These are phyloP conservation scores for Arthrobotrys pseudoclavata DNA, from an alignment of 2,329 filamentous ascomycete species.

Conservation along the genomic window DNA sequence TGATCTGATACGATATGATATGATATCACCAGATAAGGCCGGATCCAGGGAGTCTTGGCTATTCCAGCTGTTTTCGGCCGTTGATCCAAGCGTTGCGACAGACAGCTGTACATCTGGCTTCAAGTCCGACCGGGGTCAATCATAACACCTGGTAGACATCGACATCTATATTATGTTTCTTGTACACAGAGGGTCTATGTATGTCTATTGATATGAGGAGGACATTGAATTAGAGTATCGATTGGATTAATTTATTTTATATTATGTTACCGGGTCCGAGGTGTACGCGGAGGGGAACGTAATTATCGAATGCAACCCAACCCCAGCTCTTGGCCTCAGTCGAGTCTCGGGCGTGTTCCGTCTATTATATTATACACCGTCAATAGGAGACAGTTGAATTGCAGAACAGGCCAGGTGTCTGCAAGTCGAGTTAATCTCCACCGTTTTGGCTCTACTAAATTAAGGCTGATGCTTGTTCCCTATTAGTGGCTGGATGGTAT, in stretches of 20 bases:
- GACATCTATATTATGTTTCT: not conserved
- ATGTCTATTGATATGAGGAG: too few species aligned
- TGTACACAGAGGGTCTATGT: too few species aligned
- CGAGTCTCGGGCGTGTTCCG: too few species aligned
- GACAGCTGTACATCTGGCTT: constrained; percentile 1
- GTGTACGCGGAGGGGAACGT: not conserved
- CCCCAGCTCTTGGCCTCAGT: not conserved
- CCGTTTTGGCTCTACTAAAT: constrained; percentile 26
- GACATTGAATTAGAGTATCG: too few species aligned
- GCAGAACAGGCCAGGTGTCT: constrained; percentile 32
- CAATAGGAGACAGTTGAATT: constrained; percentile 4
- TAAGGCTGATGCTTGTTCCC: constrained; percentile 43
- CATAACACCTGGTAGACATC: not conserved
- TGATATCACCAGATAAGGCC: not conserved
- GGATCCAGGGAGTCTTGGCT: constrained; percentile 7
- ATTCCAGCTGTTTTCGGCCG: not conserved
- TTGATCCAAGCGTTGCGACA: too few species aligned
- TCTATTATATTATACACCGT: too few species aligned
- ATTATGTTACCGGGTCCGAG: too few species aligned
- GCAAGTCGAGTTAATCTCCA: constrained; percentile 31
- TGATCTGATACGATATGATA: not conserved
- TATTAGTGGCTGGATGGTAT: not conserved
- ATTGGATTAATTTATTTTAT: too few species aligned
- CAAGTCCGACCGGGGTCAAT: constrained; percentile 1
- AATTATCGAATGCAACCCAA: not conserved